Base-by-base conservation (phyloP, 1,139 yeast species). In the Blastobotrys indianensis region DNA sequence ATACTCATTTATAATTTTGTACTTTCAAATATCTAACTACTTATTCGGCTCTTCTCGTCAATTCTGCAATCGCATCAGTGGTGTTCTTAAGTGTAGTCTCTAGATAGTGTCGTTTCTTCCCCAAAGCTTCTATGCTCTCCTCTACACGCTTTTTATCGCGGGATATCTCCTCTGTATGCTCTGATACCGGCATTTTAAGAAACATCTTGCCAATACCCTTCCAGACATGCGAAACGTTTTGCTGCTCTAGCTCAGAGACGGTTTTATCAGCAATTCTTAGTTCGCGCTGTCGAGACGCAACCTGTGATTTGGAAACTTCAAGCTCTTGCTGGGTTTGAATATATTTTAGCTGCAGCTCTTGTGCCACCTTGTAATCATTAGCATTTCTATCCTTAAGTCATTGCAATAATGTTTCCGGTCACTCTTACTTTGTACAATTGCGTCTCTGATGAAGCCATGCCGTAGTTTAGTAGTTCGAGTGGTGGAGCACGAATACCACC, bases 51-150 rank as follows among this genome's bases (percentile, higher is more conserved):
- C 25, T 20, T 20, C 25, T 41, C 49, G 45, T 42, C 31, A 55
- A 46, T 51, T 74, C 76, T 36, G 75, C 76, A 75, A 85, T 74
- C 51, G 78, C 78, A 42, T 77, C 78, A 28, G 80, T 67, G 2
- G 94, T 80, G 59, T 83, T 86, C 51, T 84, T 85, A 53, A 85
- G 76, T 1, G 95, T 84, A 1, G 88, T 83, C 51, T 82, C 80
- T 53, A 85, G 72, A 63, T 87, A 87, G 41, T 75, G 69, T 62
- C 80, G 75, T 69, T 86, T 88, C 60, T 84, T 84, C 46, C 70
- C 68, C 54, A 88, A 69, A 40, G 79, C 79, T 55, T 73, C 73
- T 54, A 80, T 68, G 53, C 79, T 78, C 17, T 83, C 94, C 48
- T 71, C 62, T 48, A 80, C 72, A 17, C 72, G 76, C 43, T 66